Conservation (phyloP, 805 yeast species). For the Tetrapisispora arboricola region DNA sequence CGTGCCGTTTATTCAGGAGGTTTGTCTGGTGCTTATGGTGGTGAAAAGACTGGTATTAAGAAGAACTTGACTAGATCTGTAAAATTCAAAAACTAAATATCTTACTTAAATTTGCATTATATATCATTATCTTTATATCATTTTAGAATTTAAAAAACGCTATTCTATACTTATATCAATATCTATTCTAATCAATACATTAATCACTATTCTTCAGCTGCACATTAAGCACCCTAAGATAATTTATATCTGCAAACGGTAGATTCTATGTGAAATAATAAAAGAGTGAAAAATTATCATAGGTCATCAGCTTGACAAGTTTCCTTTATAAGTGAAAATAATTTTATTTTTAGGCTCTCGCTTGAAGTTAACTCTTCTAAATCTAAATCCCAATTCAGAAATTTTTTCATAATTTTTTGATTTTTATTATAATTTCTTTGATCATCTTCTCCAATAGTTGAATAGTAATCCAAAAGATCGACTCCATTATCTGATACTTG, state of each 20-base stretch:
- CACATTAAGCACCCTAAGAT: too few species aligned
- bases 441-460: constrained; percentile 12
- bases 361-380: constrained; percentile 9
- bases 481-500: constrained; percentile 11
- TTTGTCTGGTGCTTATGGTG: constrained; percentile 72
- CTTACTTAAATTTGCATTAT: not conserved
- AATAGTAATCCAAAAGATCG: constrained; percentile 14
- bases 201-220: too few species aligned
- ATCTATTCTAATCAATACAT: not conserved
- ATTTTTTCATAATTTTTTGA: constrained; percentile 16
- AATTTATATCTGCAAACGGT: too few species aligned
- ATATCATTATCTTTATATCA: not conserved
- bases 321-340: not conserved
- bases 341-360: constrained; percentile 6
- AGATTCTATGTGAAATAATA: too few species aligned
- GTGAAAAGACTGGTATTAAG: constrained; percentile 96
- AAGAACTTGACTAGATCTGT: constrained; percentile 85
- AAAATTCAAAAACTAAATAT: constrained; percentile 38
- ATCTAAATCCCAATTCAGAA: constrained; percentile 25
- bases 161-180: not conserved
- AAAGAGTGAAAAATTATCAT: too few species aligned
- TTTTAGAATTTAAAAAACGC: not conserved
- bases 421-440: constrained; percentile 8
- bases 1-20: constrained; percentile 74
- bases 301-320: not conserved